Conservation (phyloP, 2,329 filamentous ascomycete species). For the Aureobasidium musti region DNA sequence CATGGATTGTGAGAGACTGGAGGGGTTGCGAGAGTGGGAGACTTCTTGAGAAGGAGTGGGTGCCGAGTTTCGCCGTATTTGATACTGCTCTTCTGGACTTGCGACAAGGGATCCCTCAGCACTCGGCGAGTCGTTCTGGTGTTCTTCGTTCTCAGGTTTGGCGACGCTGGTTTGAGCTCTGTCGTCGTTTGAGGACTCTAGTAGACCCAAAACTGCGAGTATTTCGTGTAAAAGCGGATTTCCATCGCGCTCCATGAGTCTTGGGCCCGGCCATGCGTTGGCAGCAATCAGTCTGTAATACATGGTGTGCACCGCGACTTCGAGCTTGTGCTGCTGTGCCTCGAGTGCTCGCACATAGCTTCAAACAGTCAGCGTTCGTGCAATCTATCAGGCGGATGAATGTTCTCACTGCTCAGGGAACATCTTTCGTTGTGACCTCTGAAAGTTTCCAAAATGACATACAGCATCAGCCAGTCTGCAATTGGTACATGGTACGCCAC, state of each 20-base stretch:
- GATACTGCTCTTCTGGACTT: neutral
- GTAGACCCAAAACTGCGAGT: neutral
- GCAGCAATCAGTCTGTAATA: neutral
- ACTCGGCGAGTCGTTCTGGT: neutral
- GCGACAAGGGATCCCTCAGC: neutral
- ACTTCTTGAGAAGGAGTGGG: neutral
- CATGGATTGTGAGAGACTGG: neutral
- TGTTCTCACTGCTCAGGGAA: neutral
- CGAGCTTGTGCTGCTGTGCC: neutral
- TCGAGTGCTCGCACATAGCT: neutral
- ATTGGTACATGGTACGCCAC: neutral
- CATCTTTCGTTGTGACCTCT: neutral
- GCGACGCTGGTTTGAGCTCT: too few species aligned
- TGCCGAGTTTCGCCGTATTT: neutral
- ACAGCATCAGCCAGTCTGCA: neutral
- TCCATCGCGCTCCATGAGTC: neutral
- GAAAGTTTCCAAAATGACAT: neutral
- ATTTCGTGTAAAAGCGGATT: neutral
- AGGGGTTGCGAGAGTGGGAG: neutral
- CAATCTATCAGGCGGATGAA: neutral
- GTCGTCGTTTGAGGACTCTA: neutral
- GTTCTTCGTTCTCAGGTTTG: neutral
- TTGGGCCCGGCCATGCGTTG: neutral
- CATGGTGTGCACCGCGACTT: neutral
- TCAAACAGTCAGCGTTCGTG: neutral